Evolutionary conservation across 441 rosid species (phyloP).

Genomic region (Brassica balearica): DNA sequence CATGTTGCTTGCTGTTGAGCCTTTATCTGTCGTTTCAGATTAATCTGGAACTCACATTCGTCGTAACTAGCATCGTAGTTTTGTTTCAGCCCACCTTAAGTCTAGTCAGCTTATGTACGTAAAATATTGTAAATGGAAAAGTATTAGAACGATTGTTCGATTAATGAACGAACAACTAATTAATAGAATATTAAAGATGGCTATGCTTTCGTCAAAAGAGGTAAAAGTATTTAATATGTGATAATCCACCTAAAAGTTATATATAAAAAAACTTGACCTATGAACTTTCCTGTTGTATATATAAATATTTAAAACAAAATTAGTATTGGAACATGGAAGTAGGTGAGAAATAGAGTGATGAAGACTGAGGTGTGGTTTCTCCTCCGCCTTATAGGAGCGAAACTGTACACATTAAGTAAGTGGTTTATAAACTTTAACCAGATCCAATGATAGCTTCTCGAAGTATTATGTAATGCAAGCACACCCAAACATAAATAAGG

Average conservation of each 20-base stretch:
- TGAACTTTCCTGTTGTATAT: constrained; percentile 32
- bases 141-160: too few species aligned
- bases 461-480: not conserved
- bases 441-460: constrained; percentile 32
- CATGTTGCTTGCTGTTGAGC: constrained; percentile 38
- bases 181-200: too few species aligned
- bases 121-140: not conserved
- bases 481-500: too few species aligned
- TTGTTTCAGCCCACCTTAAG: too few species aligned
- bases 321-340: constrained; percentile 32
- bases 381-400: constrained; percentile 23
- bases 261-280: not conserved
- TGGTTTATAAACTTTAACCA: constrained; percentile 28
- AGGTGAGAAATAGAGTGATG: constrained; percentile 40
- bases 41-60: not conserved
- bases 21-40: constrained; percentile 30
- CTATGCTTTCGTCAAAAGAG: too few species aligned
- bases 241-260: constrained; percentile 5
- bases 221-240: constrained; percentile 15
- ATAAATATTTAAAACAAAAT: too few species aligned
- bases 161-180: too few species aligned
- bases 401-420: constrained; percentile 30
- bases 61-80: not conserved
- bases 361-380: constrained; percentile 44
- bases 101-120: too few species aligned